Percentiles rank a stretch among this genome's conserved stretches.
These are phyloP conservation scores for Malassezia equina DNA, from an alignment of 1,284 basidiomycete genomes.

Conservation along the genomic window DNA sequence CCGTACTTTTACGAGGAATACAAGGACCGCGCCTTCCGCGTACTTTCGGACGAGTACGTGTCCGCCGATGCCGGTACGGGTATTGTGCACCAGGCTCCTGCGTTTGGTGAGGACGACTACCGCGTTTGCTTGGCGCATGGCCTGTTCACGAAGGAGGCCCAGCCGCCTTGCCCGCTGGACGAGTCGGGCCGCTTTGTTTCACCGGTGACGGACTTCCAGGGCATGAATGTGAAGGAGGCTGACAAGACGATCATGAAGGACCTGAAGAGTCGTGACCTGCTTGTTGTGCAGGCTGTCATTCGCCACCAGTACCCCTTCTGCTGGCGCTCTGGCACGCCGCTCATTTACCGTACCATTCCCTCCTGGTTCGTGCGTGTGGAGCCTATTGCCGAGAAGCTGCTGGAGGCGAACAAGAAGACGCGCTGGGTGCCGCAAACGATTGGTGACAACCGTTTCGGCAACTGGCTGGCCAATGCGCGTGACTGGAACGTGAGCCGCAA, in stretches of 20 bases:
- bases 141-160: conserved; percentile 70
- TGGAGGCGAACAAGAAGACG: conserved; percentile 80
- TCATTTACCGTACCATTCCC: conserved; percentile 92
- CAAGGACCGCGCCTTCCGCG: conserved; percentile 81
- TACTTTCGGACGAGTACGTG: conserved; percentile 84
- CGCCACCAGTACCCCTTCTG: conserved; percentile 94
- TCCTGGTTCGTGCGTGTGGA: conserved; percentile 91
- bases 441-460: conserved; percentile 86
- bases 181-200: conserved; percentile 77
- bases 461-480: conserved; percentile 91
- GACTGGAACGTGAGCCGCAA: conserved; percentile 99
- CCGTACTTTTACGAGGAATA: conserved; percentile 93
- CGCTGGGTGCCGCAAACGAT: conserved; percentile 88
- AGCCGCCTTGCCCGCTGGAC: conserved; percentile 91
- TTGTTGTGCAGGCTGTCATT: conserved; percentile 77
- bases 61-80: conserved; percentile 89
- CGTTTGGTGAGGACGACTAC: conserved; percentile 98
- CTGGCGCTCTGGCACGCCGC: conserved; percentile 84
- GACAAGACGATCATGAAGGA: conserved; percentile 89
- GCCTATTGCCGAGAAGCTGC: conserved; percentile 70
- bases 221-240: conserved; percentile 86
- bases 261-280: conserved; percentile 73
- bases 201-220: conserved; percentile 80
- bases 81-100: conserved; percentile 97
- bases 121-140: conserved; percentile 77